Percentiles rank a stretch among this genome's conserved stretches.
Evolutionary conservation across 164 flowering plant genomes (phyloP).

Genomic region (Vitis labrusca): DNA sequence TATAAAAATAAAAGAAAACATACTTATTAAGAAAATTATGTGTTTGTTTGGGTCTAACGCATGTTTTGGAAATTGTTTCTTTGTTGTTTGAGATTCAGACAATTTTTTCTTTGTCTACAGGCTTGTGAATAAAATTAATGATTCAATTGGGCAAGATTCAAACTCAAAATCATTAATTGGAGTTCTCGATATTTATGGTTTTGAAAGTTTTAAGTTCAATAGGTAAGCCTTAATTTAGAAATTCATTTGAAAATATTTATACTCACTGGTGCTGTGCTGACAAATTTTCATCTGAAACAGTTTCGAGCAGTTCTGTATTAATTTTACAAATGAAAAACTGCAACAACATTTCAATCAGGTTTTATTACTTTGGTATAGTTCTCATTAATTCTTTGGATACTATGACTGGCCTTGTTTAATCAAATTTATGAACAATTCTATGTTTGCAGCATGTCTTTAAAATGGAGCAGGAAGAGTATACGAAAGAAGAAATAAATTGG

Average conservation of each 20-base stretch:
- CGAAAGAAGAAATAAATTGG: constrained; percentile 43
- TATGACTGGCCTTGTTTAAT: too few relatives aligned
- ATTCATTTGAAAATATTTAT: neutral
- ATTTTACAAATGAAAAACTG: constrained; percentile 18
- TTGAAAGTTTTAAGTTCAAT: constrained; percentile 94
- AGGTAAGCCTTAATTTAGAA: constrained; percentile 44
- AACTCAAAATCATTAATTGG: constrained; percentile 88
- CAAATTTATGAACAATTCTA: too few relatives aligned
- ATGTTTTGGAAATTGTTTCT: neutral
- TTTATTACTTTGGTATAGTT: neutral
- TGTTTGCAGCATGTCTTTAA: constrained; percentile 37
- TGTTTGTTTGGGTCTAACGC: neutral
- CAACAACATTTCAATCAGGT: constrained; percentile 21
- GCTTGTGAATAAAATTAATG: constrained; percentile 93
- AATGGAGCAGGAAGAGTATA: constrained; percentile 43
- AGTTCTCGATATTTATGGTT: constrained; percentile 98
- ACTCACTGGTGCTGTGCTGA: neutral
- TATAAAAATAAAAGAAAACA: neutral
- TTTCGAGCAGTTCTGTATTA: constrained; percentile 38
- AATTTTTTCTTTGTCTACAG: constrained; percentile 32
- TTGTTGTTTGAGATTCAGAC: constrained; percentile 2
- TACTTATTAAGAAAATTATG: neutral
- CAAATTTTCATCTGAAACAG: constrained; percentile 14
- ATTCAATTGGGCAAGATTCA: constrained; percentile 96
- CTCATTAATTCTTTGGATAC: too few relatives aligned